These are phyloP conservation scores for Arachis hypogaea DNA, from an alignment of 306 rosid species.

Conservation along the genomic window DNA sequence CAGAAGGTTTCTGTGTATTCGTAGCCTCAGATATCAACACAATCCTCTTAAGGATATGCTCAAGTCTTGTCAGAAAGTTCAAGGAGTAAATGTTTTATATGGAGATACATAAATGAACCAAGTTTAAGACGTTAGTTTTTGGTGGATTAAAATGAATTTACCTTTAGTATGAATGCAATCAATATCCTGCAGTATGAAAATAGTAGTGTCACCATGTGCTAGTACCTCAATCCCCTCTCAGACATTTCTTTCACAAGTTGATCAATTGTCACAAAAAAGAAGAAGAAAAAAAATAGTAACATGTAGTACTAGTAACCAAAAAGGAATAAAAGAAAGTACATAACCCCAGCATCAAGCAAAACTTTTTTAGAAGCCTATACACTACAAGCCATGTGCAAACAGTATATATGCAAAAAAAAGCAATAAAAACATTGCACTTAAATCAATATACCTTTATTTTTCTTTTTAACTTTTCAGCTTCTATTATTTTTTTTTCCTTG, in stretches of 20 bases:
- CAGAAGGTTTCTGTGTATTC: constrained; percentile 83
- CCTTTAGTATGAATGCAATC: constrained; percentile 86
- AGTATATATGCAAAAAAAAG: constrained; percentile 43
- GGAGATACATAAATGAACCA: not conserved
- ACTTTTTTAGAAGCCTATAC: constrained; percentile 59
- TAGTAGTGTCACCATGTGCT: too few relatives aligned
- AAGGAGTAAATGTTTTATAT: too few relatives aligned
- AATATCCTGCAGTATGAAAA: too few relatives aligned
- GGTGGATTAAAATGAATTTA: constrained; percentile 34
- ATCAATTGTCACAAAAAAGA: not conserved
- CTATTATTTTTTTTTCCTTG: constrained; percentile 53
- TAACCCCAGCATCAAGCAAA: constrained; percentile 71
- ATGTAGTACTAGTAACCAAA: constrained; percentile 27
- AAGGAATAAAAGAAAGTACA: constrained; percentile 56
- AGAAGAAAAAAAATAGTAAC: too few relatives aligned
- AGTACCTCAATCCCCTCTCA: too few relatives aligned
- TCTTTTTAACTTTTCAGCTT: constrained; percentile 58
- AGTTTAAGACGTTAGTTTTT: not conserved
- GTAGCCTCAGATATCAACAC: constrained; percentile 86
- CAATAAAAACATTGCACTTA: constrained; percentile 52
- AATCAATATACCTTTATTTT: constrained; percentile 47
- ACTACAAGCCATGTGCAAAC: constrained; percentile 77
- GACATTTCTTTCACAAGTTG: too few relatives aligned
- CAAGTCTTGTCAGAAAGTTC: constrained; percentile 81
- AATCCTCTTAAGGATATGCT: constrained; percentile 93